Evolutionary conservation across 2,329 filamentous ascomycete genomes (phyloP), one percentile per base, ranked within the genome.

Genomic region (Byssothecium circinans): DNA sequence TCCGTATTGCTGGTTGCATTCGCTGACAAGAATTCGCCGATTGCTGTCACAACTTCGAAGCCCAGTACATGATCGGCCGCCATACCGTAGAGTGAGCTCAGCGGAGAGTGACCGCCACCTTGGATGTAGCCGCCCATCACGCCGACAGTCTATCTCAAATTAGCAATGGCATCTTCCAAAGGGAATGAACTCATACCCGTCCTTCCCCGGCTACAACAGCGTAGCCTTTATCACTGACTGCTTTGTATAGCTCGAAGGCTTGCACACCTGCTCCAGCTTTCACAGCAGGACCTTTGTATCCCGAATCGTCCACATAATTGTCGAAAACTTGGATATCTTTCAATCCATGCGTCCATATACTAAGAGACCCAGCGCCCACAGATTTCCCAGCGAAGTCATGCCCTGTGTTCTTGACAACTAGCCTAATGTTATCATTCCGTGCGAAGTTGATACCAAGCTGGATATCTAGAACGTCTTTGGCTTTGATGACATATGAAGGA

Each of bases 91-190:
- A 74, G 58, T 32, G 71, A 71, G 15, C 74, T 74, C 27, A 83
- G 56, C 5, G 78, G 78, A 8, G 75, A 77, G 61, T 83, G 78
- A 0, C 81, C 81, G 20, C 79, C 81, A 7, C 77, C 79, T 19
- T 59, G 62, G 20, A 68, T 63, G 52, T 66, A 74, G 4, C 71
- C 62, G 12, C 62, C 62, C 49, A 57, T 73, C 52, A 79, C 66
- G 12, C 80, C 80, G 8, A 83, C 78, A 4, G 74, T 78, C 60
- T 64, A 25, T 17, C 4, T 19, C 19, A 42, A 40, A 25, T 42
- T 37, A 39, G 22, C 23, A 12, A 27, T 12, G 7, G 6, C 18
- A 7, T 5, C n/a, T 17, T 20, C 23, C 8, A n/a, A 2, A 30
- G 12, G 18, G 17, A 12, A n/a, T 8, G 7, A 14, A 15, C 10